Conservation (phyloP, 495 filamentous ascomycete genomes). For the Lophiotrema nucula region DNA sequence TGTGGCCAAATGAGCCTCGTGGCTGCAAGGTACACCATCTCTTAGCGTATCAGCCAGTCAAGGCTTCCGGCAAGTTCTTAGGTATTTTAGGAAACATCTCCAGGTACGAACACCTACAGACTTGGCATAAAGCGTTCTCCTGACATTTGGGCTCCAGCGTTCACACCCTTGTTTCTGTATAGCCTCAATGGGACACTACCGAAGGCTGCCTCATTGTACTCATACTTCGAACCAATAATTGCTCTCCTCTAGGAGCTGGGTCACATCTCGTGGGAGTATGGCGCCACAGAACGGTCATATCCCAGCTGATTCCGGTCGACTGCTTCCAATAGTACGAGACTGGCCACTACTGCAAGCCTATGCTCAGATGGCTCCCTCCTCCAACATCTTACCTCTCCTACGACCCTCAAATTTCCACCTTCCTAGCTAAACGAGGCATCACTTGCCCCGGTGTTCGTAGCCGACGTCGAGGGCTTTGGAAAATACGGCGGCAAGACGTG, state of each 20-base stretch:
- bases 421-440: not conserved
- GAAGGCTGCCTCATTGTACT: too few relatives aligned
- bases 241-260: too few relatives aligned
- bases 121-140: constrained; percentile 1
- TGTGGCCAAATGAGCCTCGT: constrained; percentile 5
- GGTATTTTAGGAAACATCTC: constrained; percentile 7
- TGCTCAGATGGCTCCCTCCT: not conserved
- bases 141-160: not conserved
- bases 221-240: too few relatives aligned
- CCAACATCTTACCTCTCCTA: not conserved
- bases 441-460: not conserved
- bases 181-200: too few relatives aligned
- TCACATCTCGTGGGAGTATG: too few relatives aligned
- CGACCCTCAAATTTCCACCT: not conserved
- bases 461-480: not conserved
- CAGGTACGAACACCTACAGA: not conserved
- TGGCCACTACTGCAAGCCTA: constrained; percentile 15
- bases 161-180: too few relatives aligned
- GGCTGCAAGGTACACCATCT: constrained; percentile 2
- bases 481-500: constrained; percentile 5
- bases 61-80: too few relatives aligned
- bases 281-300: too few relatives aligned
- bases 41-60: not conserved
- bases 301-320: constrained; percentile 4
- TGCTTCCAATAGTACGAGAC: constrained; percentile 21